Conservation (phyloP, 805 yeast species). For the Suhomyces kilbournensis region DNA sequence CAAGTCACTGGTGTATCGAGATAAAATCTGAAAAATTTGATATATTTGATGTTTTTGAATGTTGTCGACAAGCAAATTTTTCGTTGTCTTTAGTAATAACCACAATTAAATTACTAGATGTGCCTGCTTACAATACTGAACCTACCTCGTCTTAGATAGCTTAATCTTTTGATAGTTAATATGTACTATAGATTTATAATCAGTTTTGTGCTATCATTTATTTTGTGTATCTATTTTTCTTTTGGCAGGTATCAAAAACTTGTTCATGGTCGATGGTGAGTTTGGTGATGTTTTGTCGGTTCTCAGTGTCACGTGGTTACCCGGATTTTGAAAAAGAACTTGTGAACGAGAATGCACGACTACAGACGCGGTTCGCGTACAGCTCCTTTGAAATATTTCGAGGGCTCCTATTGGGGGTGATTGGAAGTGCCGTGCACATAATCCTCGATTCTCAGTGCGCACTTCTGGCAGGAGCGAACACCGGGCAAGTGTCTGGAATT, state of each 20-base stretch:
- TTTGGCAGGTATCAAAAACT: neutral
- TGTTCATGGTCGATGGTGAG: slow-evolving; percentile 2
- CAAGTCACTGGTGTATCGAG: neutral
- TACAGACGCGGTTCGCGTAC: neutral
- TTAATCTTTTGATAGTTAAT: neutral
- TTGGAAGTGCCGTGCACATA: neutral
- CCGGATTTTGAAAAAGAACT: neutral
- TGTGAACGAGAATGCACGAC: neutral
- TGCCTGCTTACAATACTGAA: neutral
- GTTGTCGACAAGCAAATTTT: neutral
- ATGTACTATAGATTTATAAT: neutral
- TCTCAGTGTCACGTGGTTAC: slow-evolving; percentile 4
- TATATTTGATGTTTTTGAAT: neutral
- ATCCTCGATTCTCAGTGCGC: neutral
- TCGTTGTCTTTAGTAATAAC: neutral
- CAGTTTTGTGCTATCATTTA: slow-evolving; percentile 11
- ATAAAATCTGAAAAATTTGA: neutral
- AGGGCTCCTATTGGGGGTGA: neutral
- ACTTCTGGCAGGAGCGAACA: neutral
- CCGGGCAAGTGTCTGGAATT: neutral
- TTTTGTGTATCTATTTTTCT: slow-evolving; percentile 10
- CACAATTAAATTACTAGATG: neutral
- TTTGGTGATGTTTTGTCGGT: slow-evolving; percentile 3
- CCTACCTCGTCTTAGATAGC: neutral
- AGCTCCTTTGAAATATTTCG: neutral